Evolutionary conservation across 768 basidiomycete genomes (phyloP), one percentile per base, ranked within the genome.

Genomic region (Boletus huronensis): DNA sequence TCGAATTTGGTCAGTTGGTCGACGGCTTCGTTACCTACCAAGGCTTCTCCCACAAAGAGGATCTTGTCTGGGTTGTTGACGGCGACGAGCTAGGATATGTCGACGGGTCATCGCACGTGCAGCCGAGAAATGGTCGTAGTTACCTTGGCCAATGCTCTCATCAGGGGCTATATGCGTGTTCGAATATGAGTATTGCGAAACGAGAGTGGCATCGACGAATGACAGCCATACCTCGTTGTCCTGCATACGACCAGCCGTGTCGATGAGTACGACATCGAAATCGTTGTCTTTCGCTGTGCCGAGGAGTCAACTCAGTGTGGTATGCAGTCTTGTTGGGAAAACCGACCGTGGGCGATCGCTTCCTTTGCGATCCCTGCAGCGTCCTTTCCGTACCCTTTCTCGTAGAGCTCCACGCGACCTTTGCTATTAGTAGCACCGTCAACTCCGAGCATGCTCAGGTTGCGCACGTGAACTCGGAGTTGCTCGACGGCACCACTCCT

Each of bases 231-330:
- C 90, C 82, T 98, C 97, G 69, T 98, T 99, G 71, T 98, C 97
- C 71, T 99, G 97, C 97, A 98, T 98, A 50, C 96, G 82, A 2
- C 97, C 97, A 19, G 97, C 97, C 1, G 97, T 98, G 69, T 99
- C 97, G 64, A 99, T 93, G 42, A 99, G 77, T 6, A 99, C 96
- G 23, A 98, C 94, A 63, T 99, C 97, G 69, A 97, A 98, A 57
- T 86, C 83, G 57, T 89, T 87, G 62, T 95, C 92, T 60, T 85
- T 87, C 31, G 84, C 95, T 97, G 66, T 49, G 51, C 50, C 14
- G 36, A 42, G 59, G 16, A 23, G 40, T 57, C 52, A 52, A 48
- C 19, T 36, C 28, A 25, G 23, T 25, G 23, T 11, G 41, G 29
- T 32, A 19, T 2, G 35, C 17, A 8, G 35, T 21, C 23, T 10